Conservation (phyloP, 352 stramenopile genomes). For the Globisporangium paddicum region DNA sequence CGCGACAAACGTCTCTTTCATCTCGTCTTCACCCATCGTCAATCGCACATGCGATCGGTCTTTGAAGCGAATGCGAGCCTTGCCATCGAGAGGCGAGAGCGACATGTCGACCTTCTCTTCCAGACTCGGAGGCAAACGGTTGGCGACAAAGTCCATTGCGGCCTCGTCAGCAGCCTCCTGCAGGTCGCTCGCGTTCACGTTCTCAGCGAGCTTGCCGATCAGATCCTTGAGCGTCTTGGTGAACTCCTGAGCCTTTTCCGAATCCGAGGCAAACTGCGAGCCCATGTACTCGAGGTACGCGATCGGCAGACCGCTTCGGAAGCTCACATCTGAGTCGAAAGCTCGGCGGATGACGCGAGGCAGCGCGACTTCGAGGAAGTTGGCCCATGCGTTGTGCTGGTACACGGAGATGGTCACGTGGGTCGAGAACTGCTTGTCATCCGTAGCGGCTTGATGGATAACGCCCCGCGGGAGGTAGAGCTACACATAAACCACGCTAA, state of each 20-base stretch:
- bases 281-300: slow-evolving; percentile 73
- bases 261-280: slow-evolving; percentile 46
- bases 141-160: slow-evolving; percentile 68
- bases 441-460: slow-evolving; percentile 75
- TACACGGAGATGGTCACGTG: slow-evolving; percentile 88
- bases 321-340: slow-evolving; percentile 72
- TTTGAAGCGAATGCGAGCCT: slow-evolving; percentile 52
- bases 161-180: slow-evolving; percentile 73
- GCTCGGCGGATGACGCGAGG: slow-evolving; percentile 71
- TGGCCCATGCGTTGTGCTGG: slow-evolving; percentile 85
- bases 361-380: slow-evolving; percentile 80
- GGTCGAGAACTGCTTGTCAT: slow-evolving; percentile 74
- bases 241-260: slow-evolving; percentile 46
- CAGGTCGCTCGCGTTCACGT: slow-evolving; percentile 47
- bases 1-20: slow-evolving; percentile 53
- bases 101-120: slow-evolving; percentile 10
- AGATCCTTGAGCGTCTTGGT: slow-evolving; percentile 37
- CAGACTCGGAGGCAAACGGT: slow-evolving; percentile 51
- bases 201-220: slow-evolving; percentile 40
- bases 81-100: slow-evolving; percentile 31
- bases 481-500: slow-evolving; percentile 12
- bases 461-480: slow-evolving; percentile 84
- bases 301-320: slow-evolving; percentile 68
- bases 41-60: slow-evolving; percentile 68
- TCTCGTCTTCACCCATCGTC: slow-evolving; percentile 53